phyloP scores from a whole-genome alignment of 768 basidiomycete species.

The Boletales sp. region DNA sequence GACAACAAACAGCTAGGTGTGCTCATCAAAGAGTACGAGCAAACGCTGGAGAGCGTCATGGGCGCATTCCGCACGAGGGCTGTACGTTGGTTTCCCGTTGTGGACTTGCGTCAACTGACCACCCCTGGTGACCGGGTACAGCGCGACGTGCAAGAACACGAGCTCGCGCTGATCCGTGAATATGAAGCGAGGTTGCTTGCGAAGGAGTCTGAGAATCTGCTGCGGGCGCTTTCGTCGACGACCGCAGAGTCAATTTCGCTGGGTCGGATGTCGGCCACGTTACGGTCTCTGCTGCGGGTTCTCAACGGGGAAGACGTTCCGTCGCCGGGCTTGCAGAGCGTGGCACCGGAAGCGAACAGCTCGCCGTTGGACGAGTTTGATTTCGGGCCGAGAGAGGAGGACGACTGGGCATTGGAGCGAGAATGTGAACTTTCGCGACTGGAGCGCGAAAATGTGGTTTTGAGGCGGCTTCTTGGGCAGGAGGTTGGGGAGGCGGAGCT shows the following conservation, averaged over 20 bases:
- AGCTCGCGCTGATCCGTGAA: slow-evolving; percentile 84
- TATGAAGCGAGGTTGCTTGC: slow-evolving; percentile 84
- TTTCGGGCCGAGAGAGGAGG: slow-evolving; percentile 42
- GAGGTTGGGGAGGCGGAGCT: slow-evolving; percentile 26
- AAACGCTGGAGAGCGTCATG: slow-evolving; percentile 95
- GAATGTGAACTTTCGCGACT: slow-evolving; percentile 88
- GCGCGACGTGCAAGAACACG: slow-evolving; percentile 92
- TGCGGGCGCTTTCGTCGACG: slow-evolving; percentile 54
- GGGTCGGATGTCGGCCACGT: slow-evolving; percentile 60
- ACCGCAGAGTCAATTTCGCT: slow-evolving; percentile 68
- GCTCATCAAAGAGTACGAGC: slow-evolving; percentile 94
- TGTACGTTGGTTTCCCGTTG: slow-evolving; percentile 46
- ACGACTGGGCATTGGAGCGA: slow-evolving; percentile 78
- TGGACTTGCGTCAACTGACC: not conserved
- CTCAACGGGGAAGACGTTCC: slow-evolving; percentile 61
- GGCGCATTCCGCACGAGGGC: slow-evolving; percentile 84
- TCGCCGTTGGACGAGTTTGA: slow-evolving; percentile 7
- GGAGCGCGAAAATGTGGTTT: slow-evolving; percentile 81
- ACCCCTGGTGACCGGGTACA: slow-evolving; percentile 35
- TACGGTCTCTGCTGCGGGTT: slow-evolving; percentile 68
- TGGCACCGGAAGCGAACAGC: slow-evolving; percentile 3
- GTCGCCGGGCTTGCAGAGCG: slow-evolving; percentile 1
- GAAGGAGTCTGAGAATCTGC: slow-evolving; percentile 65
- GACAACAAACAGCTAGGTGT: slow-evolving; percentile 95
- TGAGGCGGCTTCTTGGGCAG: slow-evolving; percentile 68